A percentile compares a stretch with the other conserved stretches of the same genome.
phyloP scores from a whole-genome alignment of 2,329 filamentous ascomycete species.

The Colletotrichum echinochloae region DNA sequence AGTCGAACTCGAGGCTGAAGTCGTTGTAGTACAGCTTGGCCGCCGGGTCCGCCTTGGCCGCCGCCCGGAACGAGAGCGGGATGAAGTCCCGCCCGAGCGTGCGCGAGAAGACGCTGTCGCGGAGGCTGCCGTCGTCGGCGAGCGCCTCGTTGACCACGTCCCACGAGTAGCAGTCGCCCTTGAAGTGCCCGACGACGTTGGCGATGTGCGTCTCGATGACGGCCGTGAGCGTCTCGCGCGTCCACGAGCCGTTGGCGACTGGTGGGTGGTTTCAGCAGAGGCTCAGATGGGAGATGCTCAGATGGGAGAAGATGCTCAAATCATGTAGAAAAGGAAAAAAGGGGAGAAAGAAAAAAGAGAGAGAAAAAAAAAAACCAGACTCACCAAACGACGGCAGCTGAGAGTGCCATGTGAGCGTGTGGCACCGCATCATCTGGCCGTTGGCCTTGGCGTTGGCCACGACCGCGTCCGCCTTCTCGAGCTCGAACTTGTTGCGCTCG shows the following conservation, averaged over 20 bases:
- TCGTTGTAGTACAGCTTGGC: slow-evolving; percentile 72
- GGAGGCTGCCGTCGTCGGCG: slow-evolving; percentile 64
- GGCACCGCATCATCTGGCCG: slow-evolving; percentile 66
- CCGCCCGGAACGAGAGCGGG: slow-evolving; percentile 62
- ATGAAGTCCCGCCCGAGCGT: slow-evolving; percentile 65
- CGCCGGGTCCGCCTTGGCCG: slow-evolving; percentile 59
- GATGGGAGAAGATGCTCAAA: no score
- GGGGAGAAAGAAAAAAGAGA: slow-evolving; percentile 50
- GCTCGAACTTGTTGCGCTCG: slow-evolving; percentile 68
- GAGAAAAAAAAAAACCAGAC: neutral
- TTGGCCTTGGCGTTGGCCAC: slow-evolving; percentile 56
- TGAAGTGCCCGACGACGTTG: slow-evolving; percentile 57
- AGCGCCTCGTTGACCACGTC: slow-evolving; percentile 67
- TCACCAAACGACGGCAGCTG: slow-evolving; percentile 62
- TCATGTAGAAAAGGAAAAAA: no score
- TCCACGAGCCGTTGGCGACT: slow-evolving; percentile 70
- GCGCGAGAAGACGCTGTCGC: slow-evolving; percentile 61
- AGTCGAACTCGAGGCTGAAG: slow-evolving; percentile 56
- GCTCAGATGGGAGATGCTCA: no score
- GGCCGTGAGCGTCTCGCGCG: slow-evolving; percentile 53
- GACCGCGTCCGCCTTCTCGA: slow-evolving; percentile 65
- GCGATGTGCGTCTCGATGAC: slow-evolving; percentile 65
- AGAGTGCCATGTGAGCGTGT: slow-evolving; percentile 74
- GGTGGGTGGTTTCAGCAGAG: slow-evolving; percentile 60
- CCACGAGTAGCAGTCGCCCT: slow-evolving; percentile 61